Conservation (phyloP, 257 asterid species). For the Knoxia roxburghii region DNA sequence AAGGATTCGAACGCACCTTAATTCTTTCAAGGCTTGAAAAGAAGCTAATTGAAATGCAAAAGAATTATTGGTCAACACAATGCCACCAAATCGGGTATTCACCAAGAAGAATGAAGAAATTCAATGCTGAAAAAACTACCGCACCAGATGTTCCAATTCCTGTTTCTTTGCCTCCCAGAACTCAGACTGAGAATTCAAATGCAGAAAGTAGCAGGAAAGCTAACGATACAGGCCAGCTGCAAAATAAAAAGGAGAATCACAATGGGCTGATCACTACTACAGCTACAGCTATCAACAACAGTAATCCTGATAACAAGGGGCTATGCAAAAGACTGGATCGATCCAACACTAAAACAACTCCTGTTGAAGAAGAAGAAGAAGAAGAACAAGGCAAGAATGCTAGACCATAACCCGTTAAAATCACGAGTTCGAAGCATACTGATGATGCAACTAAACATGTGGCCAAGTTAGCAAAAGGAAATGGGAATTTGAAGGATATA, state of each 20-base stretch:
- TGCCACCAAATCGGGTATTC: conserved; percentile 89
- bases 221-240: conserved; percentile 35
- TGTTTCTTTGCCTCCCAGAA: conserved; percentile 20
- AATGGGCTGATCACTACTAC: conserved; percentile 18
- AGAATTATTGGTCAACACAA: conserved; percentile 66
- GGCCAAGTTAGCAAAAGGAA: conserved; percentile 59
- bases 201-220: conserved; percentile 33
- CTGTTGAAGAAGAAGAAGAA: too few species aligned
- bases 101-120: conserved; percentile 43
- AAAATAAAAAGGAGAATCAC: conserved; percentile 22
- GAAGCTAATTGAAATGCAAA: conserved; percentile 60
- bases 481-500: conserved; percentile 50
- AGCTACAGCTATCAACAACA: conserved; percentile 22
- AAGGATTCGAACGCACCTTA: too few species aligned
- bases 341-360: too few species aligned
- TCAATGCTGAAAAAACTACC: conserved; percentile 38
- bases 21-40: conserved; percentile 76
- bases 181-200: conserved; percentile 28
- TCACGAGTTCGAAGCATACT: conserved; percentile 31
- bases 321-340: too few species aligned
- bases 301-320: too few species aligned
- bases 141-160: conserved; percentile 16
- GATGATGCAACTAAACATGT: conserved; percentile 24
- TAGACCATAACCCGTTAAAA: conserved; percentile 23
- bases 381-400: too few species aligned